A percentile compares a stretch with the other conserved stretches of the same genome.
phyloP scores from a whole-genome alignment of 192 early-diverging fungal species.

The Mortierella hygrophila region DNA sequence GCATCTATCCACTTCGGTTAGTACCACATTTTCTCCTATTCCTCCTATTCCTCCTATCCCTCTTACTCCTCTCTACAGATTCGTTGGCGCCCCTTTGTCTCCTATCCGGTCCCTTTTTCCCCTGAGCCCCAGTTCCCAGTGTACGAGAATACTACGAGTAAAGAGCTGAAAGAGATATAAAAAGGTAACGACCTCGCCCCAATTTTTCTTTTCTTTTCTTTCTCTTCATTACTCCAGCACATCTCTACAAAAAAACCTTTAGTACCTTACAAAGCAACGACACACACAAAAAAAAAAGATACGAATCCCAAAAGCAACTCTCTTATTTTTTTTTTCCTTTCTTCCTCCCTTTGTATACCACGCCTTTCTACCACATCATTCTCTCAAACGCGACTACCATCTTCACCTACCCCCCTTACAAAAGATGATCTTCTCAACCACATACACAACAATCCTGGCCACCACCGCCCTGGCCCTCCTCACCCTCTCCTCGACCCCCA shows the following conservation, averaged over 20 bases:
- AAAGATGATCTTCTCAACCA: conserved; percentile 27
- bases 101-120: neutral
- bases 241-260: neutral
- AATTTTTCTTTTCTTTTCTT: neutral
- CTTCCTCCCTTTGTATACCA: neutral
- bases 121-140: neutral
- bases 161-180: neutral
- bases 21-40: neutral
- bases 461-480: conserved; percentile 31
- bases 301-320: neutral
- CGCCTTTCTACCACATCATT: neutral
- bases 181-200: neutral
- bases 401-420: neutral
- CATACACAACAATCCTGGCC: conserved; percentile 27
- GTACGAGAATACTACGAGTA: neutral
- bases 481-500: conserved; percentile 9
- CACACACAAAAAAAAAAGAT: neutral
- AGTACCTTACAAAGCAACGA: neutral
- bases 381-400: neutral
- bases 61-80: neutral
- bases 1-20: neutral
- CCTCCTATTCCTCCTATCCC: neutral
- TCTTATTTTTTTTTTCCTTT: neutral
- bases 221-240: neutral
- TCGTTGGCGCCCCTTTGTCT: neutral